phyloP scores from a whole-genome alignment of 2,329 filamentous ascomycete species.

The Alternaria incomplexa region DNA sequence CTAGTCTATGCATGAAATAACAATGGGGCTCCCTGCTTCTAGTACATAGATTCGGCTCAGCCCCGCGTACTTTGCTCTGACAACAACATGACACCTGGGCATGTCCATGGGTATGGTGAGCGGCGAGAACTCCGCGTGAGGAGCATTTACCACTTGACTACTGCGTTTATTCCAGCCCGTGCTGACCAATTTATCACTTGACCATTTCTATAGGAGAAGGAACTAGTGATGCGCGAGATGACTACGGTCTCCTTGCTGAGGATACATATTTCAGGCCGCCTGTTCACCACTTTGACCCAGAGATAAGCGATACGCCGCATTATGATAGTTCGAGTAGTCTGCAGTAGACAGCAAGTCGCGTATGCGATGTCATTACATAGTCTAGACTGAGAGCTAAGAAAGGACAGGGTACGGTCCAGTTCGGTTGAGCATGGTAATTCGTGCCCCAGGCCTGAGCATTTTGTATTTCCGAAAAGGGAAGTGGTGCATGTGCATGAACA shows the following conservation, averaged over 20 bases:
- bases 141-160: neutral
- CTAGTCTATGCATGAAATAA: neutral
- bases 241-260: neutral
- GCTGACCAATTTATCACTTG: neutral
- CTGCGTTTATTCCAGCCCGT: neutral
- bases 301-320: neutral
- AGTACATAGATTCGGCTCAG: neutral
- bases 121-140: neutral
- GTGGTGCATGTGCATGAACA: neutral
- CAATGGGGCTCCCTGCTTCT: neutral
- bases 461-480: neutral
- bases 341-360: neutral
- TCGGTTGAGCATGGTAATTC: too few species aligned
- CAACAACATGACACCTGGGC: neutral
- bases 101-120: neutral
- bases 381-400: rapidly evolving
- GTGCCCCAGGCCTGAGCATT: neutral
- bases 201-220: neutral
- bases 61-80: neutral
- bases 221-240: neutral
- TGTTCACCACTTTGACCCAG: neutral
- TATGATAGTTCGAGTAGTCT: neutral
- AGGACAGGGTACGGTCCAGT: neutral
- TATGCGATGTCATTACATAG: neutral
- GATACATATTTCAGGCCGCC: neutral